Conservation (phyloP, 2,329 filamentous ascomycete species). For the Aspergillus hortae region DNA sequence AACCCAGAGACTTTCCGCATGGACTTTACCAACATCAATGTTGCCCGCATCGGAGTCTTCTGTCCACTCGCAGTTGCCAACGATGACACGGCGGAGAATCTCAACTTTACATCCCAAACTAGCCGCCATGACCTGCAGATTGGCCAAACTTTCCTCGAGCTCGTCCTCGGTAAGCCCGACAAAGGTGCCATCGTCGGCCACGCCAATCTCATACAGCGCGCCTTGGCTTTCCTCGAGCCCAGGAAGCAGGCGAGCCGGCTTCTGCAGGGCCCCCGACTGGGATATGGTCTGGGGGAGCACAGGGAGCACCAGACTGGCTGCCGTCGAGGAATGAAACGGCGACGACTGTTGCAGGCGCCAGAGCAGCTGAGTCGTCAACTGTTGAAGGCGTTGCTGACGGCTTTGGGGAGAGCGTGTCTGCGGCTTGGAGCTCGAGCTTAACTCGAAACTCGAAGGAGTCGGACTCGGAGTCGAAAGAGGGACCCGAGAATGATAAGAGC, state of each 20-base stretch:
- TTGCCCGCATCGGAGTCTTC: constrained; percentile 22
- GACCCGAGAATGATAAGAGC: constrained; percentile 47
- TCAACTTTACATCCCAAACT: constrained; percentile 84
- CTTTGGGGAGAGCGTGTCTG: constrained; percentile 60
- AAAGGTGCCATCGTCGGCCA: constrained; percentile 89
- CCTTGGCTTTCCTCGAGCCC: constrained; percentile 91
- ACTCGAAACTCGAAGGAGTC: constrained; percentile 28
- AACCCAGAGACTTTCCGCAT: constrained; percentile 68
- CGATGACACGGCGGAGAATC: constrained; percentile 74
- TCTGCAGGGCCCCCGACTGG: constrained; percentile 55
- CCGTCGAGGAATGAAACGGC: constrained; percentile 79
- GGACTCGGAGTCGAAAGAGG: constrained; percentile 19
- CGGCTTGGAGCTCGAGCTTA: constrained; percentile 29
- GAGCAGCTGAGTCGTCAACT: constrained; percentile 88
- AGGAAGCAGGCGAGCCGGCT: constrained; percentile 57
- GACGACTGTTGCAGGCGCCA: constrained; percentile 96
- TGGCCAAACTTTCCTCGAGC: constrained; percentile 83
- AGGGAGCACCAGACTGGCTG: constrained; percentile 70
- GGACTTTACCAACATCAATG: constrained; percentile 22
- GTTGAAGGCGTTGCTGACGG: constrained; percentile 79
- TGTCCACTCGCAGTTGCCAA: constrained; percentile 71
- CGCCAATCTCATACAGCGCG: constrained; percentile 92
- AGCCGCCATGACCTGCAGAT: constrained; percentile 84
- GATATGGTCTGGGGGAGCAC: constrained; percentile 63
- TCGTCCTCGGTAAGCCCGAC: constrained; percentile 87